phyloP scores from a whole-genome alignment of 1,284 basidiomycete species.

The Ustilago cynodontis region DNA sequence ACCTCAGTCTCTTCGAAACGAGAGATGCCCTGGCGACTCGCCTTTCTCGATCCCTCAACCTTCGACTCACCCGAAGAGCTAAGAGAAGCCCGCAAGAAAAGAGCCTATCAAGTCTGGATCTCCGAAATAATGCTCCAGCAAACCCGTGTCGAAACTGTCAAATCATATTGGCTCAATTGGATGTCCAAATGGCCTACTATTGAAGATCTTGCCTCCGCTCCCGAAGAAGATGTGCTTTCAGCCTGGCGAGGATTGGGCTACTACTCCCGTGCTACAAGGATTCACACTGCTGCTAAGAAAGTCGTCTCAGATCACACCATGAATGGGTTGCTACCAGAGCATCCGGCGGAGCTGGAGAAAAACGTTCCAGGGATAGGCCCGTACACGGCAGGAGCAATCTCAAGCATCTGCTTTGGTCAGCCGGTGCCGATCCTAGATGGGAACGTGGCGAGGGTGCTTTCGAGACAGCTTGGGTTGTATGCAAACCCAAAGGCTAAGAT shows the following conservation, averaged over 20 bases:
- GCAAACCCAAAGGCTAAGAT: constrained; percentile 60
- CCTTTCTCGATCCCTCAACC: constrained; percentile 71
- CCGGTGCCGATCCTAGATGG: constrained; percentile 66
- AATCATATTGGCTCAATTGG: constrained; percentile 64
- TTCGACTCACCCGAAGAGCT: constrained; percentile 72
- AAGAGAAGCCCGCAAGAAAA: constrained; percentile 70
- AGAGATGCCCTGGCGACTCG: constrained; percentile 88
- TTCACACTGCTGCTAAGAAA: constrained; percentile 63
- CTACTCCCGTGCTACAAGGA: constrained; percentile 66
- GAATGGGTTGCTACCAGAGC: constrained; percentile 83
- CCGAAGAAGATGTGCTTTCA: constrained; percentile 69
- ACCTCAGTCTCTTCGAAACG: constrained; percentile 76
- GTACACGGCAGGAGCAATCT: constrained; percentile 77
- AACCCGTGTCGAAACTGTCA: constrained; percentile 75
- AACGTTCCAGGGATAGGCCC: constrained; percentile 89
- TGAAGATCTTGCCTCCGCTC: constrained; percentile 79
- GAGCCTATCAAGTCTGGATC: constrained; percentile 79
- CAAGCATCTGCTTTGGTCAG: constrained; percentile 65
- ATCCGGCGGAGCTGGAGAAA: constrained; percentile 83
- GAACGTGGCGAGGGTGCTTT: constrained; percentile 63
- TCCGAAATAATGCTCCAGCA: constrained; percentile 98
- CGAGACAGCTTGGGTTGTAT: constrained; percentile 61
- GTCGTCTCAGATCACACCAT: constrained; percentile 51
- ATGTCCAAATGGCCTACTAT: constrained; percentile 65
- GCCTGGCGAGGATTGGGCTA: constrained; percentile 67